These are phyloP conservation scores for Gomphus sp. DNA, from an alignment of 1,284 basidiomycete genomes.

Conservation along the genomic window DNA sequence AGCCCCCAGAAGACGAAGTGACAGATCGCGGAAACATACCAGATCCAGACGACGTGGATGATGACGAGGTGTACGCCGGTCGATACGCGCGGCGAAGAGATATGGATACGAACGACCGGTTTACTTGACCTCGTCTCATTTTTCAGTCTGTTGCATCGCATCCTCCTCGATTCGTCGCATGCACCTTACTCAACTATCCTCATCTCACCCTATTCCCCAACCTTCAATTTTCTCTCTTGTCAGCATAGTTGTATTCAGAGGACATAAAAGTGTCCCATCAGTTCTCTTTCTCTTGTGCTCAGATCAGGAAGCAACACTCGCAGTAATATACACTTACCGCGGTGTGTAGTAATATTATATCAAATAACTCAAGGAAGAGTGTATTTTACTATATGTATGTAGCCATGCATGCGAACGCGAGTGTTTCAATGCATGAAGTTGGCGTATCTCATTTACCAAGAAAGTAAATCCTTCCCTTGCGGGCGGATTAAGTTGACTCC, in stretches of 20 bases:
- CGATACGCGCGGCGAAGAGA: conserved; percentile 49
- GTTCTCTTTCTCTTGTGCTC: background rate
- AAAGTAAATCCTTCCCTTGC: conserved; percentile 56
- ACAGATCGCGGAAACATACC: conserved; percentile 34
- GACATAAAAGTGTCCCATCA: background rate
- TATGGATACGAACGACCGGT: conserved; percentile 7
- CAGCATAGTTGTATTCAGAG: background rate
- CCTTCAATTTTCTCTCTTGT: background rate
- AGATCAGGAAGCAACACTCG: background rate
- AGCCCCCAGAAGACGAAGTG: conserved; percentile 31
- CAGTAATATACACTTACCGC: background rate
- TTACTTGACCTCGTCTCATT: background rate
- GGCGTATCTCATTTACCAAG: conserved; percentile 45
- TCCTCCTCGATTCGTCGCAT: background rate
- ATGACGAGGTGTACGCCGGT: conserved; percentile 45
- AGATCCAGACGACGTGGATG: conserved; percentile 55
- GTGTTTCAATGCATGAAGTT: background rate
- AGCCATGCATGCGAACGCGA: background rate
- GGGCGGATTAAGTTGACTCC: conserved; percentile 67
- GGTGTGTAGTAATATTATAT: conserved; percentile 3
- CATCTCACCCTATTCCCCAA: background rate
- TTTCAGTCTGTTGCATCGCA: conserved; percentile 1
- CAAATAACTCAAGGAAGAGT: background rate
- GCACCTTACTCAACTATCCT: background rate
- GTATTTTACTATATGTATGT: conserved; percentile 2